These are phyloP conservation scores for Capsaspora owczarzaki DNA, from an alignment of 78 protist species.

Conservation along the genomic window DNA sequence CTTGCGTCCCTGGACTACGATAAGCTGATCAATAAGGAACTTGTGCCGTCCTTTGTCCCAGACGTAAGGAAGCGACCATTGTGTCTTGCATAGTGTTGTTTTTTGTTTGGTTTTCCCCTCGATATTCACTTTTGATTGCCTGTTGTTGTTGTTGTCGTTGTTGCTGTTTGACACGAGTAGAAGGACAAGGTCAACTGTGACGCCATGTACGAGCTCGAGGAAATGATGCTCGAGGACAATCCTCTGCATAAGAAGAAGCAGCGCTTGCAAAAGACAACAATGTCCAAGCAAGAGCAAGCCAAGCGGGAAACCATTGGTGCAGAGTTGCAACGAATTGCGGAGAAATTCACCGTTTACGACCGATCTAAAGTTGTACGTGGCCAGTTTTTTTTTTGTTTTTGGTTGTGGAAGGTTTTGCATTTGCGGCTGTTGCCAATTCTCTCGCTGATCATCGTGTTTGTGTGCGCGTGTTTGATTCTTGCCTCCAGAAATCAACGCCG, in stretches of 20 bases:
- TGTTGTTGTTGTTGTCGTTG: neutral
- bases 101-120: neutral
- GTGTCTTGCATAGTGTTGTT: neutral
- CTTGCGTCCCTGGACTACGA: neutral
- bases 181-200: constrained; percentile 29
- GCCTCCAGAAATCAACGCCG: neutral
- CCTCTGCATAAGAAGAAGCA: constrained; percentile 22
- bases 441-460: neutral
- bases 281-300: neutral
- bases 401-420: neutral
- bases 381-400: neutral
- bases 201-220: constrained; percentile 35
- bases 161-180: neutral
- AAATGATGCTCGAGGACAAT: constrained; percentile 38
- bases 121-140: neutral
- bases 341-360: neutral
- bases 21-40: neutral
- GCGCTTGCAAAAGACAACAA: neutral
- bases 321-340: neutral
- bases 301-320: neutral
- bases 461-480: neutral
- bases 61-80: neutral
- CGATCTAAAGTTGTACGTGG: neutral
- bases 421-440: neutral
- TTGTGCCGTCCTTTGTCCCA: neutral